phyloP scores from a whole-genome alignment of 1,284 basidiomycete genomes.

The Cryptococcus jaspeensis region DNA sequence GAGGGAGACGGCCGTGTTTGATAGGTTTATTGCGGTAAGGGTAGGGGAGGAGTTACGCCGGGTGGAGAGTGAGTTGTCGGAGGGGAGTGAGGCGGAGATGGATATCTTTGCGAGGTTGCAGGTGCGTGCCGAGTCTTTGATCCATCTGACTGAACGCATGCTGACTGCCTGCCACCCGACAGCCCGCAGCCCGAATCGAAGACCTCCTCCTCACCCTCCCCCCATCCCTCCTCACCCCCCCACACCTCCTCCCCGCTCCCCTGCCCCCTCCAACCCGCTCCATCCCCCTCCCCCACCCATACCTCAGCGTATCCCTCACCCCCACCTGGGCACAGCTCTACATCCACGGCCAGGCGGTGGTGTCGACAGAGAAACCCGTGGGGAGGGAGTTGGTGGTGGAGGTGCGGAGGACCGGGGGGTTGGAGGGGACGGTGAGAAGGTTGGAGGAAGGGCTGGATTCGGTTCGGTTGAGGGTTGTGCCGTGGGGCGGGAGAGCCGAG shows the following conservation, averaged over 20 bases:
- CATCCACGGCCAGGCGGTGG: conserved; percentile 21
- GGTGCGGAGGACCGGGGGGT: conserved; percentile 20
- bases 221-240: conserved; percentile 16
- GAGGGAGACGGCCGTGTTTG: conserved; percentile 42
- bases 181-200: conserved; percentile 42
- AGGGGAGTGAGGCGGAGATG: conserved; percentile 31
- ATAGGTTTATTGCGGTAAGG: conserved; percentile 43
- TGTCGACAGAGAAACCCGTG: conserved; percentile 6
- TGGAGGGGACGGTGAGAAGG: conserved; percentile 28
- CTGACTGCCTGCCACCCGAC: neutral
- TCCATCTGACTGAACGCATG: neutral
- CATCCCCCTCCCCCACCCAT: conserved; percentile 32
- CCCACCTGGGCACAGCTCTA: conserved; percentile 38
- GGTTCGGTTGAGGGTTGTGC: conserved; percentile 25
- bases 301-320: conserved; percentile 30
- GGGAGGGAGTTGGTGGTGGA: conserved; percentile 33
- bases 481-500: conserved; percentile 32
- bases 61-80: conserved; percentile 35
- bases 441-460: conserved; percentile 36
- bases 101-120: conserved; percentile 37
- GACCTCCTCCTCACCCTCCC: conserved; percentile 39
- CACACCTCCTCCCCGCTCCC: conserved; percentile 2
- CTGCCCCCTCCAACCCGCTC: conserved; percentile 1
- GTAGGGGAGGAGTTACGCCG: conserved; percentile 38
- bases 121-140: conserved; percentile 19